Conservation (phyloP, 2,329 filamentous ascomycete genomes). For the Parastagonospora nodorum region DNA sequence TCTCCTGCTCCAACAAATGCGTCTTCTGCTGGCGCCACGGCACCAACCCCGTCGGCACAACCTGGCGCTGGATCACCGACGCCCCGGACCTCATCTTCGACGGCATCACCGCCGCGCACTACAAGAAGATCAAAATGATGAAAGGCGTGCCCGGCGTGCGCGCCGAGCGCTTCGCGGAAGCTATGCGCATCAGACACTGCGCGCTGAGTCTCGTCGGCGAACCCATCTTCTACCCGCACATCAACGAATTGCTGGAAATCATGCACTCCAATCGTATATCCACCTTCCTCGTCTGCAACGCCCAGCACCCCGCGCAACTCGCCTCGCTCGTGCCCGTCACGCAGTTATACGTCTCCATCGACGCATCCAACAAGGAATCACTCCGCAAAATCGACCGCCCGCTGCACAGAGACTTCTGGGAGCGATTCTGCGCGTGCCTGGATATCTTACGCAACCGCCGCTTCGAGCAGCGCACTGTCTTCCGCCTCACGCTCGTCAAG, state of each 20-base stretch:
- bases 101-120: constrained; percentile 89
- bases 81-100: constrained; percentile 87
- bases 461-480: constrained; percentile 88
- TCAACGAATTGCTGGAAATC: constrained; percentile 87
- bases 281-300: constrained; percentile 95
- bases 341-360: constrained; percentile 94
- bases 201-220: constrained; percentile 91
- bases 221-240: constrained; percentile 98
- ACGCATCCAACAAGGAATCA: constrained; percentile 87
- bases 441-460: constrained; percentile 86
- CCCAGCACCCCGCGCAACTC: constrained; percentile 91
- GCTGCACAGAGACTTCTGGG: constrained; percentile 96
- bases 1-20: constrained; percentile 97
- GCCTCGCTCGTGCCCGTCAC: constrained; percentile 83
- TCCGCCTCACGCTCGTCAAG: constrained; percentile 93
- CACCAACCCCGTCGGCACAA: constrained; percentile 95
- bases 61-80: constrained; percentile 95
- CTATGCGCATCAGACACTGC: constrained; percentile 91
- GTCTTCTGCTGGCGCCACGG: constrained; percentile 99
- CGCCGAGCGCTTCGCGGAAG: constrained; percentile 89
- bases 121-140: constrained; percentile 98
- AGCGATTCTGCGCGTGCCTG: constrained; percentile 87
- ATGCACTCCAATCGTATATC: constrained; percentile 87
- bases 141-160: constrained; percentile 90
- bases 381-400: constrained; percentile 88